Base-by-base conservation (phyloP, 352 stramenopile genomes). In the Pythium guiyangense region DNA sequence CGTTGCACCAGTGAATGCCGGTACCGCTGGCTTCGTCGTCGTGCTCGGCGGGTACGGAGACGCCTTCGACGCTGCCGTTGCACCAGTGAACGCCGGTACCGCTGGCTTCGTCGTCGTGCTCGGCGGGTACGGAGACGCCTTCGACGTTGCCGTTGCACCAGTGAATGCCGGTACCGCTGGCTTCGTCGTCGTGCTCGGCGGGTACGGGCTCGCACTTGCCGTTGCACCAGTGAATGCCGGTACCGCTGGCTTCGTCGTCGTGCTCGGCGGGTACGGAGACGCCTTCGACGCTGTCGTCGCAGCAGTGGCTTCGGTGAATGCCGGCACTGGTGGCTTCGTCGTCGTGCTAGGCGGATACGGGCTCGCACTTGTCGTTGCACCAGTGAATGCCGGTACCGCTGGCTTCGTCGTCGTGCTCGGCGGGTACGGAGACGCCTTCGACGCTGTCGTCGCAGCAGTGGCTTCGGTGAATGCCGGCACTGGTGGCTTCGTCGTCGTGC, bases 341-440 rank as follows among this genome's bases (percentile, higher is more conserved):
- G 66, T 68, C 17, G 71, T 84, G 26, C 77, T 69, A 1, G 74
- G 70, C 11, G 72, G 72, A 11, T 82, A 82, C 1, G 26, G 56
- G 12, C 47, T 14, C 20, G n/a, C 10, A 8, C n/a, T 15, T 20
- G 45, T 4, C 45, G 29, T 50, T 10, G 26, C 22, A 34, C 10
- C 44, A 49, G 34, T 27, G 59, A 63, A 58, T 1, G 49, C 46
- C 69, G 37, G 37, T 12, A 43, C 37, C 0, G 37, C 37, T 1
- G 31, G 49, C 10, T 53, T 15, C 49, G 10, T 35, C 20, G 40
- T 6, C 20, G 29, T 53, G 18, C 37, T 35, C 8, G 48, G 48
- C 11, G 48, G 48, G 45, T 64, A 69, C 17, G 59, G 64, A 42
- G n/a, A n/a, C n/a, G n/a, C n/a, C n/a, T n/a, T n/a, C n/a, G n/a